Evolutionary conservation across 768 basidiomycete species (phyloP).

Genomic region (Panus rudis): DNA sequence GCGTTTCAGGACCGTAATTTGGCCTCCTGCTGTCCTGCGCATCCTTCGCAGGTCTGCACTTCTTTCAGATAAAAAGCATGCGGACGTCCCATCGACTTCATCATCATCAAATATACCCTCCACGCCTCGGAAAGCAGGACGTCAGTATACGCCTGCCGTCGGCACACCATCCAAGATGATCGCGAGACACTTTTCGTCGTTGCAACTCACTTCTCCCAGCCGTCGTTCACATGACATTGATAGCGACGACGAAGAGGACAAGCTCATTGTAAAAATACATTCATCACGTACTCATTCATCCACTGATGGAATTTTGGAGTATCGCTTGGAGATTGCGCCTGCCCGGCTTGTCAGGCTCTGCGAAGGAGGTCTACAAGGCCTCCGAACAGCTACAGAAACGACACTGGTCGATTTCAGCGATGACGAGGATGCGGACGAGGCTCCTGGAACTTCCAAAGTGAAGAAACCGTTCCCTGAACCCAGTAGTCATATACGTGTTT

Average conservation of each 20-base stretch:
- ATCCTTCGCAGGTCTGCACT: constrained; percentile 62
- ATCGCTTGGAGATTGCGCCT: constrained; percentile 73
- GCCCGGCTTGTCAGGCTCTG: constrained; percentile 56
- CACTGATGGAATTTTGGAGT: constrained; percentile 69
- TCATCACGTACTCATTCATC: constrained; percentile 58
- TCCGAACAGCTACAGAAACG: constrained; percentile 31
- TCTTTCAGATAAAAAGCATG: constrained; percentile 34
- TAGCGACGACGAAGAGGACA: constrained; percentile 27
- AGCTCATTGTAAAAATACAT: constrained; percentile 60
- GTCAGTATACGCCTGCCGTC: not conserved
- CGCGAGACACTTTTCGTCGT: constrained; percentile 45
- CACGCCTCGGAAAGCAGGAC: constrained; percentile 23
- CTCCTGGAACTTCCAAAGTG: constrained; percentile 42
- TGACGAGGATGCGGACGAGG: constrained; percentile 45
- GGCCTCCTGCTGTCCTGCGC: constrained; percentile 67
- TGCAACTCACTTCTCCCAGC: constrained; percentile 26
- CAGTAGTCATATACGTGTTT: constrained; percentile 53
- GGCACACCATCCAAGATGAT: constrained; percentile 47
- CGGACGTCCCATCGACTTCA: no score
- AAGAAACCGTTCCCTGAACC: constrained; percentile 41
- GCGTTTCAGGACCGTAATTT: constrained; percentile 77
- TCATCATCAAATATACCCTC: no score
- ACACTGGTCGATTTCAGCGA: constrained; percentile 21
- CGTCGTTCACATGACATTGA: constrained; percentile 1
- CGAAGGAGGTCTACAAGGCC: constrained; percentile 59